A percentile compares a stretch with the other conserved stretches of the same genome.
These are phyloP conservation scores for Blastomyces silverae DNA, from an alignment of 2,329 filamentous ascomycete species.

Conservation along the genomic window DNA sequence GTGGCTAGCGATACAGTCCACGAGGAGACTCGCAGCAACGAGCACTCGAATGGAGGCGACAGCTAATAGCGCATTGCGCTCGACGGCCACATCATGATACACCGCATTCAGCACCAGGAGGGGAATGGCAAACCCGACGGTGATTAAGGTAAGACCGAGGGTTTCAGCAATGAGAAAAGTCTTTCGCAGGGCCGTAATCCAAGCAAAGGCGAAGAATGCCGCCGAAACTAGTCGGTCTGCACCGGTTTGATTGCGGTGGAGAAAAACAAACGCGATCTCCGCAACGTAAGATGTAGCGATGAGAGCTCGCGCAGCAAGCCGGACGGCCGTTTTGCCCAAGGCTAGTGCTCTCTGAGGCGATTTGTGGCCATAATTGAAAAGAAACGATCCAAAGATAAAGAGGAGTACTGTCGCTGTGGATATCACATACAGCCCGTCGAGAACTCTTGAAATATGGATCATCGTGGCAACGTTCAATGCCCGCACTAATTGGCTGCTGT, in stretches of 20 bases:
- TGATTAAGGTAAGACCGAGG: background rate
- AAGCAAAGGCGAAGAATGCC: background rate
- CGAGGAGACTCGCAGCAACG: background rate
- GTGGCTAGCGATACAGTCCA: background rate
- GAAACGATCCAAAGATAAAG: background rate
- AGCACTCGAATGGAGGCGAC: background rate
- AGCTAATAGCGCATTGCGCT: background rate
- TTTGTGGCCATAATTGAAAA: slow-evolving; percentile 1
- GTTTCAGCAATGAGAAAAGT: background rate
- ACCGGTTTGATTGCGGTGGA: background rate
- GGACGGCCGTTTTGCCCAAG: background rate
- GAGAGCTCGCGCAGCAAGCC: background rate
- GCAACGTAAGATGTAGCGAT: background rate
- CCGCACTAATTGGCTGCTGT: too few relatives aligned
- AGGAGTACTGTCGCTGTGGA: background rate
- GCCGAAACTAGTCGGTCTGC: background rate
- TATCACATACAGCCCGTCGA: background rate
- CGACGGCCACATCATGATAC: background rate
- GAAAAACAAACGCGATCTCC: background rate
- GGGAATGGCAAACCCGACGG: background rate
- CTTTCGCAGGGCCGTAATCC: background rate
- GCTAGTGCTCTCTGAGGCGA: background rate
- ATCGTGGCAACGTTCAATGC: background rate
- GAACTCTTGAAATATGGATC: background rate
- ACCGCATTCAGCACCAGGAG: background rate